Evolutionary conservation across 306 rosid species (phyloP).

Genomic region (Arachis hypogaea): DNA sequence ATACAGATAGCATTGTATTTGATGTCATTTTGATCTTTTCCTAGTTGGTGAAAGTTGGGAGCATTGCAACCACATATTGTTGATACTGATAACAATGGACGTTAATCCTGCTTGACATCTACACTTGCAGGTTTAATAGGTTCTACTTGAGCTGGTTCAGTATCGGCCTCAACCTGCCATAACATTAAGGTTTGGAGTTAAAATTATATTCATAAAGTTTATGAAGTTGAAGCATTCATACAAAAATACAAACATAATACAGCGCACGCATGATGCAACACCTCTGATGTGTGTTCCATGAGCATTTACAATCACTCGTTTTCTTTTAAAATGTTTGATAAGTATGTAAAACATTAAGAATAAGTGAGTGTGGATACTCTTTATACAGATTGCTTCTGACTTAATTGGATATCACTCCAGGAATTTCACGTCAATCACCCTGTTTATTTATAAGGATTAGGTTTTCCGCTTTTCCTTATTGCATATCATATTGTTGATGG

Average conservation of each 20-base stretch:
- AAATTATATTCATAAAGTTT: slow-evolving; percentile 24
- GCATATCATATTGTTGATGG: not conserved
- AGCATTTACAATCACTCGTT: too few species aligned
- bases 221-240: slow-evolving; percentile 22
- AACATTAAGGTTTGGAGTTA: slow-evolving; percentile 31
- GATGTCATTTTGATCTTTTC: too few species aligned
- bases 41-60: too few species aligned
- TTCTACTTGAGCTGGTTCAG: slow-evolving; percentile 44
- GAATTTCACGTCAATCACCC: slow-evolving; percentile 22
- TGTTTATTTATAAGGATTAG: slow-evolving; percentile 4
- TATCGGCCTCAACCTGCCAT: slow-evolving; percentile 55
- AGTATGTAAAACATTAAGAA: too few species aligned
- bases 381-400: slow-evolving; percentile 9
- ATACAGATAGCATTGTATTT: too few species aligned
- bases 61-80: too few species aligned
- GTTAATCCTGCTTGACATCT: slow-evolving; percentile 62
- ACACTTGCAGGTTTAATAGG: slow-evolving; percentile 43
- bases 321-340: too few species aligned
- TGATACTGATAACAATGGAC: too few species aligned
- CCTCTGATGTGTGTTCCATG: not conserved
- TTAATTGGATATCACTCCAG: slow-evolving; percentile 8
- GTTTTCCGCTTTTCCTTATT: not conserved
- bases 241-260: not conserved
- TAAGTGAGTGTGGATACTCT: too few species aligned
- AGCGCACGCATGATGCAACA: slow-evolving; percentile 21